phyloP scores from a whole-genome alignment of 2,329 filamentous ascomycete genomes.

The Gaeumannomyces tritici region DNA sequence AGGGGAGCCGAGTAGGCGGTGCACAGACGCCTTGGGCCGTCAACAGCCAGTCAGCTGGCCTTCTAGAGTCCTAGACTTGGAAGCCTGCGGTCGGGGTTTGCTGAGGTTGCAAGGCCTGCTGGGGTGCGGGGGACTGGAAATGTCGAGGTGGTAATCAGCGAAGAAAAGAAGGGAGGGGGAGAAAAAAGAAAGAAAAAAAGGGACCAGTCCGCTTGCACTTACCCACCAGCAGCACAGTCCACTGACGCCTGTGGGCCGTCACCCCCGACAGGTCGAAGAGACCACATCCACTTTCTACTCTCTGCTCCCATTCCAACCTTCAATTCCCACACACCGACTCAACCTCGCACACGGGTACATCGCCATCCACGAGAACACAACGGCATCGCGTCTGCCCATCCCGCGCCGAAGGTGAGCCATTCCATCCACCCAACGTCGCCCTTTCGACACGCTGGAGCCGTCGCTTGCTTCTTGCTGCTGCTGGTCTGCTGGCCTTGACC shows the following conservation, averaged over 20 bases:
- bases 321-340: constrained; percentile 5
- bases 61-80: background rate
- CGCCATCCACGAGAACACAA: constrained; percentile 2
- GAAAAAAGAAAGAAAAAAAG: constrained; percentile 2
- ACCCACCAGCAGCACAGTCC: background rate
- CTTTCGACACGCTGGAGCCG: background rate
- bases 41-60: background rate
- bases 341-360: constrained; percentile 1
- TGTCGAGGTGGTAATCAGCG: background rate
- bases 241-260: background rate
- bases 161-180: background rate
- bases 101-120: background rate
- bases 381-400: constrained; percentile 2
- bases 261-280: background rate
- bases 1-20: background rate
- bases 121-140: too few species aligned
- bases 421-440: background rate
- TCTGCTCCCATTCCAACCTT: background rate
- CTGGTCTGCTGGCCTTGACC: background rate
- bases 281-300: constrained; percentile 4
- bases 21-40: background rate
- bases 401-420: constrained; percentile 1
- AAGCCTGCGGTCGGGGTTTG: background rate
- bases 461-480: background rate
- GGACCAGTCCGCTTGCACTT: constrained; percentile 11